Evolutionary conservation across 1,139 yeast genomes (phyloP), one percentile per base, ranked within the genome.

Genomic region (Taphrina pruni): DNA sequence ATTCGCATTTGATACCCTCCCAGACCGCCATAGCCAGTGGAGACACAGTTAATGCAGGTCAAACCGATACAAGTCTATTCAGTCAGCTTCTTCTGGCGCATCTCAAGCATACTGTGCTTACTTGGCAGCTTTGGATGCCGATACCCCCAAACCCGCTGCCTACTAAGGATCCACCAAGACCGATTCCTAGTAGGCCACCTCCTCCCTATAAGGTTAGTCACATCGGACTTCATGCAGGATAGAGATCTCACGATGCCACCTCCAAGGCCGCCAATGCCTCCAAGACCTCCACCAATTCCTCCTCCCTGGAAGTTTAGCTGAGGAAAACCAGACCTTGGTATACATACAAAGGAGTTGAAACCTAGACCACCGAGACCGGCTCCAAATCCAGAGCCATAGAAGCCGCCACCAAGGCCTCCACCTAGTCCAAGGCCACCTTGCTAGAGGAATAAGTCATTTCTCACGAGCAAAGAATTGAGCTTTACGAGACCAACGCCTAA

Each of bases 141-240:
- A 58, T 58, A 9, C 62, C 62, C 8, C 62, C 62, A 21, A 58
- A 58, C 6, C 62, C 62, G 6, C 62, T 39, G 12, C 62, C 62
- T 7, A 58, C 48, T 32, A 56, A 12, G 11, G 60, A 58, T 6
- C 62, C 62, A 5, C 62, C 62, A 8, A 58, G 54, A 5, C 62
- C 62, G 26, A 58, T 8, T 9, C 60, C 60, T n/a, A n/a, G 12
- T 7, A 54, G 57, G 12, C 36, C n/a, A 14, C 57, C 57, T 2
- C 57, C 57, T 32, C 43, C 57, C 57, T 54, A 35, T 54, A 26
- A 17, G 2, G 2, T 54, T 14, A 54, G 43, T 54, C 26, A 14
- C 14, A 12, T 17, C 5, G 8, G 21, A 17, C 17, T 6, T 7
- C 43, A 7, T 11, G 43, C n/a, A 3, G 11, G 26, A 7, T 26